Base-by-base conservation (phyloP, 2,329 filamentous ascomycete species). In the Simplicillium sp. region DNA sequence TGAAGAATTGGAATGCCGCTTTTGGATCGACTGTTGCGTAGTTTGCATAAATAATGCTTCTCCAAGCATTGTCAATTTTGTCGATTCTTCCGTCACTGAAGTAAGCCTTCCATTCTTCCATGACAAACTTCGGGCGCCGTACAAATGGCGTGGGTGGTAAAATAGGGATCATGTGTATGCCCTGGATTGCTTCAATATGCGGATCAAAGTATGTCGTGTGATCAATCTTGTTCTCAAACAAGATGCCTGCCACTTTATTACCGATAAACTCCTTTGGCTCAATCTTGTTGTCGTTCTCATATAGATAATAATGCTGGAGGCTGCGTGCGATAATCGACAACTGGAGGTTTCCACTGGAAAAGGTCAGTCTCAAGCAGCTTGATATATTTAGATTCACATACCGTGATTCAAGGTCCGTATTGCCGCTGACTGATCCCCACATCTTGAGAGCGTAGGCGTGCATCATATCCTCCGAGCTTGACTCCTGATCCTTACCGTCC, bases 191-290 rank as follows among this genome's bases (percentile, higher is more conserved):
- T 60, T 90, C 82, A 11, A 77, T 72, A 43, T 81, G 77, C 38
- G 66, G 59, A 36, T 87, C 86, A 54, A 96, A 96, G 64, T 87
- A 96, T 1, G 90, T 96, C 3, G 84, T 83, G 61, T 96, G 87
- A 58, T 97, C 87, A 40, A 88, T 75, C 64, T 97, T 97, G 68
- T 96, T 96, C 64, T 97, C 90, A 54, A 96, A 97, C 8, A 94
- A 58, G 48, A 82, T 82, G 6, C 77, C 77, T 3, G 71, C 70
- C 31, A 73, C 77, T 61, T 84, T 88, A 69, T 97, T 97, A 34
- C 68, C 75, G 47, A 86, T 80, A 56, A 94, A 95, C n/a, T 81
- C 67, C 1, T 70, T 50, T 0, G 90, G 90, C 52, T 95, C 77
- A 14, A 71, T 62, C 39, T 62, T 69, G 59, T 95, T 95, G 60